Conservation (phyloP, 371 early-diverging fungal genomes). For the Blastocladiella emersonii region DNA sequence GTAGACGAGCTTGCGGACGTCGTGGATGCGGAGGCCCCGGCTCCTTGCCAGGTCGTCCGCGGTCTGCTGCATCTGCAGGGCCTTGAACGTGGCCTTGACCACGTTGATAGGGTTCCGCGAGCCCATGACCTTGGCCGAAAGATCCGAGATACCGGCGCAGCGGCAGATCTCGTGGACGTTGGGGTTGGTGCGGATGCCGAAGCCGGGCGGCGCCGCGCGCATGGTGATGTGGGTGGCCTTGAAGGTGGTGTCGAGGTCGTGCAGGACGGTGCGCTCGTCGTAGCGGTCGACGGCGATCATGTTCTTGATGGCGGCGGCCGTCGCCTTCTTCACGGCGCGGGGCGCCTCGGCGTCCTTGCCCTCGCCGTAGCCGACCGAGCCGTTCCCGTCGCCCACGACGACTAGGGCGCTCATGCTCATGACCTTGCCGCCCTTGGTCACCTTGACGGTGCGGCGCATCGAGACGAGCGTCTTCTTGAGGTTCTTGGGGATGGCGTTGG, state of each 20-base stretch:
- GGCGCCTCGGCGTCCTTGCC: slow-evolving; percentile 71
- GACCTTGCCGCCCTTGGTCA: slow-evolving; percentile 76
- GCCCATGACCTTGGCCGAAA: slow-evolving; percentile 82
- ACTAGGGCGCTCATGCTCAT: slow-evolving; percentile 77
- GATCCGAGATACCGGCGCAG: slow-evolving; percentile 83
- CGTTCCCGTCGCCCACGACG: slow-evolving; percentile 88
- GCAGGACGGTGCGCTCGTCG: slow-evolving; percentile 85
- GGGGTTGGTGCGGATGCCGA: slow-evolving; percentile 83
- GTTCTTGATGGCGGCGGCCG: slow-evolving; percentile 70
- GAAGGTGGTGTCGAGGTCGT: slow-evolving; percentile 78
- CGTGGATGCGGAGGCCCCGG: slow-evolving; percentile 79
- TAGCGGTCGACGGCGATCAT: slow-evolving; percentile 74
- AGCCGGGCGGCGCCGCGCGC: slow-evolving; percentile 81
- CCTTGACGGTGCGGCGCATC: slow-evolving; percentile 64
- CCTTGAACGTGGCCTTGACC: slow-evolving; percentile 89
- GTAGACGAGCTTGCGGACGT: slow-evolving; percentile 35
- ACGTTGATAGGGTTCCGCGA: slow-evolving; percentile 94
- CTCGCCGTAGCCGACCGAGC: slow-evolving; percentile 88
- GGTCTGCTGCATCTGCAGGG: slow-evolving; percentile 64
- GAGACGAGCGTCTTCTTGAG: slow-evolving; percentile 58
- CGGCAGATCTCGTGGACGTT: slow-evolving; percentile 90
- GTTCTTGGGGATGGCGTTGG: slow-evolving; percentile 1
- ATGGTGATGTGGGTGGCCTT: slow-evolving; percentile 70
- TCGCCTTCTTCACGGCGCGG: slow-evolving; percentile 80
- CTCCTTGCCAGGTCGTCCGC: slow-evolving; percentile 77